A percentile compares a stretch with the other conserved stretches of the same genome.
phyloP scores from a whole-genome alignment of 78 protist species.

The Tieghemostelium lacteum region DNA sequence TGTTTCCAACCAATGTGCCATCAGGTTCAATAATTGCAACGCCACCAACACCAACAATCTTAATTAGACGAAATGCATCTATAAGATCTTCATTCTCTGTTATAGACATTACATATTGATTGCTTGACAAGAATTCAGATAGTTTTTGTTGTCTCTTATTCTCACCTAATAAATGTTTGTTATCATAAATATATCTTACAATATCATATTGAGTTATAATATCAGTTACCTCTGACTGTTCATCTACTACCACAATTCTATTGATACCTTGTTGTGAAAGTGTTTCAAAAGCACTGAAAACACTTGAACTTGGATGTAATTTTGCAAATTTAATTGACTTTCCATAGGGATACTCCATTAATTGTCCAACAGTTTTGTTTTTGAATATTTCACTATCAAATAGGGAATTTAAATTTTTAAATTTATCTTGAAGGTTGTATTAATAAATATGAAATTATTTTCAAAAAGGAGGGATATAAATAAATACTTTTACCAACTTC shows the following conservation, averaged over 20 bases:
- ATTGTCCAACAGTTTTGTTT: neutral
- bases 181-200: conserved; percentile 9
- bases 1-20: conserved; percentile 16
- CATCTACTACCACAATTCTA: conserved; percentile 27
- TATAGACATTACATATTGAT: conserved; percentile 40
- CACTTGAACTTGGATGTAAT: neutral
- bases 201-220: conserved; percentile 22
- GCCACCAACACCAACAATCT: conserved; percentile 40
- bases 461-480: too few relatives aligned
- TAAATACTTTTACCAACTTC: conserved; percentile 34
- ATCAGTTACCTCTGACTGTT: conserved; percentile 2
- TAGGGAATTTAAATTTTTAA: neutral
- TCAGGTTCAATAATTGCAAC: conserved; percentile 27
- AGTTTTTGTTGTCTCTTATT: neutral
- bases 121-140: neutral
- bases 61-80: conserved; percentile 14
- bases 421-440: too few relatives aligned
- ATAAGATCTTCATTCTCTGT: conserved; percentile 24
- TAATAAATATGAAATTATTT: too few relatives aligned
- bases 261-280: conserved; percentile 14
- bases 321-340: conserved; percentile 20
- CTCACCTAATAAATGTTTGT: neutral
- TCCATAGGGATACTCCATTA: conserved; percentile 56
- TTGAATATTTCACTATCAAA: conserved; percentile 26
- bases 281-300: conserved; percentile 24